These are phyloP conservation scores for Talaromyces proteolyticus DNA, from an alignment of 495 filamentous ascomycete species.

Conservation along the genomic window DNA sequence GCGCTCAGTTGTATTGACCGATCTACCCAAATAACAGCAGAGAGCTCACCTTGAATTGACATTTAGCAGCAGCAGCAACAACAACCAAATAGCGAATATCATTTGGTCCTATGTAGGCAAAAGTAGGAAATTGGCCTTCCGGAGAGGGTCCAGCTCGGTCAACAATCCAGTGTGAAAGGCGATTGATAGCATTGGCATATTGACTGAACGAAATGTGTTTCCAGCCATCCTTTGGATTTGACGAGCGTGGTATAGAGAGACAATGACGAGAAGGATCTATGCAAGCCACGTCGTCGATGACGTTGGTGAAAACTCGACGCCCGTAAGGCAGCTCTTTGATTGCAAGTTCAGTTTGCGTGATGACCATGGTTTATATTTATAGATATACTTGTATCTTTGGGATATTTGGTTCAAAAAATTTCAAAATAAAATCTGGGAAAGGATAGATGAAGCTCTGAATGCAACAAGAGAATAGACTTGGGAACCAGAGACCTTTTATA, in stretches of 20 bases:
- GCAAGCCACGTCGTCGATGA: background rate
- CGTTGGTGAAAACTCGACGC: background rate
- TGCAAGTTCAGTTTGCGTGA: background rate
- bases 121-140: conserved; percentile 15
- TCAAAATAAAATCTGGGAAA: too few species aligned
- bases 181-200: conserved; percentile 32
- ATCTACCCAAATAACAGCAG: too few species aligned
- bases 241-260: background rate
- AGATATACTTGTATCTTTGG: background rate
- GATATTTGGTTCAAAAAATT: background rate
- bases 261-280: background rate
- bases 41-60: background rate
- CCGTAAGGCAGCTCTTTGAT: background rate
- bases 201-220: conserved; percentile 16
- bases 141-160: conserved; percentile 18
- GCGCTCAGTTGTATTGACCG: too few species aligned
- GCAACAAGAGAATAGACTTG: background rate
- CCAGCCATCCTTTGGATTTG: conserved; percentile 17
- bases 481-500: background rate
- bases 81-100: conserved; percentile 31
- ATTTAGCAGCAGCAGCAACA: conserved; percentile 30
- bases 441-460: background rate
- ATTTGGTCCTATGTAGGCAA: conserved; percentile 32
- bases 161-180: conserved; percentile 30
- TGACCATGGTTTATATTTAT: background rate